These are phyloP conservation scores for Diddensiella caesifluorescens DNA, from an alignment of 805 yeast genomes.

Conservation along the genomic window DNA sequence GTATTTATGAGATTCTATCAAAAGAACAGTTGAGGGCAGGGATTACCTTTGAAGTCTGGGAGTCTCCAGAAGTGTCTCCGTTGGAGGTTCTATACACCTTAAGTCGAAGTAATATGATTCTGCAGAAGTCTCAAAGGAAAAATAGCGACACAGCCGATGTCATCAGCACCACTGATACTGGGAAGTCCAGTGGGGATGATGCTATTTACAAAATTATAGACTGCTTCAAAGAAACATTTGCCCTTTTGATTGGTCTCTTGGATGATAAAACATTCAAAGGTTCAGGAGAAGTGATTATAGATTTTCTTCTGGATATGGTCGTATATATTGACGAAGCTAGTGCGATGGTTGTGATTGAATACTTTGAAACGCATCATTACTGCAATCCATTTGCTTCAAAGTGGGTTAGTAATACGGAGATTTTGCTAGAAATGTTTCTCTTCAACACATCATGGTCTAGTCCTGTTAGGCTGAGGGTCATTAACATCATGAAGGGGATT, in stretches of 20 bases:
- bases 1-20: constrained; percentile 38
- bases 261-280: constrained; percentile 36
- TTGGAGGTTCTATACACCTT: constrained; percentile 31
- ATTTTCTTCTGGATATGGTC: constrained; percentile 38
- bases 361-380: constrained; percentile 43
- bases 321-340: constrained; percentile 35
- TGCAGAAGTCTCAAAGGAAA: constrained; percentile 4
- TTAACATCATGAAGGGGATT: constrained; percentile 34
- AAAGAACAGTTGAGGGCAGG: constrained; percentile 27
- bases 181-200: neutral
- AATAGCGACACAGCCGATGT: too few relatives aligned
- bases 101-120: constrained; percentile 7
- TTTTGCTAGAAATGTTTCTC: constrained; percentile 44
- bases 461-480: constrained; percentile 22
- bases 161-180: neutral
- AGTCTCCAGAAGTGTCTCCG: constrained; percentile 33
- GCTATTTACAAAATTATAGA: constrained; percentile 19
- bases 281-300: constrained; percentile 39
- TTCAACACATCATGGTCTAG: constrained; percentile 24
- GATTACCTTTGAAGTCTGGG: constrained; percentile 31
- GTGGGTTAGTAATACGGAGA: constrained; percentile 47
- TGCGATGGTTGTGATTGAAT: constrained; percentile 42
- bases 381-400: constrained; percentile 49
- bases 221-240: constrained; percentile 34
- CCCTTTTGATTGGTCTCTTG: constrained; percentile 32